Conservation (phyloP, 2,329 filamentous ascomycete species). For the Bipolaris sorokiniana region DNA sequence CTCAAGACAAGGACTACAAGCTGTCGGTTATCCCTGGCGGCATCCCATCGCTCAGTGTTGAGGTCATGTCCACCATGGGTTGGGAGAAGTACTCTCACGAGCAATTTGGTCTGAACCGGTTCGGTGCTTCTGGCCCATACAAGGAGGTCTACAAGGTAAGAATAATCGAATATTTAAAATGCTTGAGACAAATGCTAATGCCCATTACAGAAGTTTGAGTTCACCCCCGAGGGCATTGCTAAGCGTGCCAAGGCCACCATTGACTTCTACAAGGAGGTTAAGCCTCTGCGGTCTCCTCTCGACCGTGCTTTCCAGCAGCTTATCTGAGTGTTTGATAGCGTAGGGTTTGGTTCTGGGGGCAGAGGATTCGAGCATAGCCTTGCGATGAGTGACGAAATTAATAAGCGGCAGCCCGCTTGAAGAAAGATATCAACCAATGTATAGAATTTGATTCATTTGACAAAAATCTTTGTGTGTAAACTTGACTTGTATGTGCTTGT, state of each 20-base stretch:
- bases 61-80: constrained; percentile 96
- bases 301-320: constrained; percentile 98
- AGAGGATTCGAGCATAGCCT: constrained; percentile 2
- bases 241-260: constrained; percentile 93
- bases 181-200: constrained; percentile 43
- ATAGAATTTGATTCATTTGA: constrained; percentile 33
- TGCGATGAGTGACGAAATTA: constrained; percentile 18
- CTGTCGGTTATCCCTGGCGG: constrained; percentile 92
- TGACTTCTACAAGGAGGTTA: constrained; percentile 96
- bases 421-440: constrained; percentile 22
- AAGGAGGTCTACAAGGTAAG: constrained; percentile 91
- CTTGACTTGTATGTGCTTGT: not conserved
- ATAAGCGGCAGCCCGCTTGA: constrained; percentile 25
- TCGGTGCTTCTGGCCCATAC: constrained; percentile 96
- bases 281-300: constrained; percentile 85
- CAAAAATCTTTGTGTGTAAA: not conserved
- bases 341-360: constrained; percentile 6
- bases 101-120: constrained; percentile 99
- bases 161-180: not conserved
- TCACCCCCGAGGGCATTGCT: constrained; percentile 94
- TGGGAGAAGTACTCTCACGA: constrained; percentile 99
- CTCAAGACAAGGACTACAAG: constrained; percentile 92
- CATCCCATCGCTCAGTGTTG: constrained; percentile 89
- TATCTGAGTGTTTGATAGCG: constrained; percentile 65
- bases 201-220: constrained; percentile 89